Base-by-base conservation (phyloP, 352 stramenopile genomes). In the Phytophthora pseudosyringae region DNA sequence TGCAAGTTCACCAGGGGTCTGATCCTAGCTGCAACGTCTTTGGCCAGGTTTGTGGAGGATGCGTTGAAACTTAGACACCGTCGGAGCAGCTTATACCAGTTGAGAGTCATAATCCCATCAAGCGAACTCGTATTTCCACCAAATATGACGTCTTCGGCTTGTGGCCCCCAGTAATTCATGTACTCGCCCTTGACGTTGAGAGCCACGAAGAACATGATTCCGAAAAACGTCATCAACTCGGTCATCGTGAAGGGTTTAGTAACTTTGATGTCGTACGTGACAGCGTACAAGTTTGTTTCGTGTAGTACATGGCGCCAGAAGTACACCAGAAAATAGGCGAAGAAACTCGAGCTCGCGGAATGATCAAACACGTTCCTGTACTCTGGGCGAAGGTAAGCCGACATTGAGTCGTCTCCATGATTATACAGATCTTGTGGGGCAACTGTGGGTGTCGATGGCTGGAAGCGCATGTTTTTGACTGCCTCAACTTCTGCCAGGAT, bases 1-100 rank as follows among this genome's bases (percentile, higher is more conserved):
- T 33, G 11, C n/a, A 41, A 31, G 6, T 41, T 53, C 31, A 53
- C 12, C 8, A 53, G 46, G 15, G 31, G 15, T 9, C 46, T 3
- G 16, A 43, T 41, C n/a, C 16, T 43, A 8, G 5, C 33, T 13
- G 10, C 32, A 5, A 31, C 21, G 18, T 18, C 18, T 7, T 41
- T 53, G 7, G 5, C 29, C 18, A 53, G 16, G 10, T 10, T 43
- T 4, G 16, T 28, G 11, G 18, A n/a, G 4, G 33, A 53, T 10
- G 46, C 46, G 18, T 39, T 43, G n/a, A 41, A 43, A 25, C 46
- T 41, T 6, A n/a, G n/a, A n/a, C n/a, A n/a, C n/a, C n/a, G n/a
- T n/a, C 40, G 40, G 8, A 31, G n/a, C 12, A 46, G 40, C n/a
- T 21, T 26, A 28, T 39, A 51, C 5, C 13, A 26, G 8, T 6